Percentiles rank a stretch among this genome's conserved stretches.
Conservation (phyloP, 345 rosid species). For the Jatropha curcas region DNA sequence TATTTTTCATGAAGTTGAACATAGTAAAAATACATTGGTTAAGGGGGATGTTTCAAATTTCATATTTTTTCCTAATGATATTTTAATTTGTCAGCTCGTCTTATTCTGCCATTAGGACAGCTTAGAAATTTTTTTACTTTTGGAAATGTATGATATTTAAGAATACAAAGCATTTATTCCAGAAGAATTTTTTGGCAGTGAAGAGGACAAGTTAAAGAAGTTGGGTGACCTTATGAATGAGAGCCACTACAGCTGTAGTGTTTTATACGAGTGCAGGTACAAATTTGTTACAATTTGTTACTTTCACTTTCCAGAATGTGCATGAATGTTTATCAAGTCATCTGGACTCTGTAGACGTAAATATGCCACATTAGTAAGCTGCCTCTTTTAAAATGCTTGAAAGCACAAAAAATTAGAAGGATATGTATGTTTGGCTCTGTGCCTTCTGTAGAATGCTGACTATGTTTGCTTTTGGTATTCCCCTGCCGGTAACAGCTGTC, state of each 20-base stretch:
- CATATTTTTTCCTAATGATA: background rate
- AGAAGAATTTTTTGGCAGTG: constrained; percentile 51
- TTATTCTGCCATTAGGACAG: background rate
- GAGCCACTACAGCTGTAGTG: constrained; percentile 92
- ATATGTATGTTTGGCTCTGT: background rate
- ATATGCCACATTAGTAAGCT: background rate
- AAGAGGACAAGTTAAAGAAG: constrained; percentile 81
- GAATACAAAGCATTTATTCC: constrained; percentile 4
- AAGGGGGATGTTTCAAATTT: background rate
- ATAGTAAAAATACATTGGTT: background rate
- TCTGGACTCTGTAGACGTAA: background rate
- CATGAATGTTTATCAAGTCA: background rate
- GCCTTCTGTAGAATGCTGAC: background rate
- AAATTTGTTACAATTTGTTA: background rate
- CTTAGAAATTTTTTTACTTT: background rate
- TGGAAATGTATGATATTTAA: background rate
- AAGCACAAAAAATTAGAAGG: background rate
- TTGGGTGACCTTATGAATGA: constrained; percentile 91
- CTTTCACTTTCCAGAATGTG: background rate
- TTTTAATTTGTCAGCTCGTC: background rate
- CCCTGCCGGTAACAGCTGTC: constrained; percentile 54
- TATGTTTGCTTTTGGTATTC: background rate
- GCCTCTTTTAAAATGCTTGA: background rate
- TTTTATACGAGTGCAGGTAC: constrained; percentile 94
- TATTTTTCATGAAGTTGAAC: background rate